These are phyloP conservation scores for Pichia ethanolica DNA, from an alignment of 805 yeast genomes.

Conservation along the genomic window DNA sequence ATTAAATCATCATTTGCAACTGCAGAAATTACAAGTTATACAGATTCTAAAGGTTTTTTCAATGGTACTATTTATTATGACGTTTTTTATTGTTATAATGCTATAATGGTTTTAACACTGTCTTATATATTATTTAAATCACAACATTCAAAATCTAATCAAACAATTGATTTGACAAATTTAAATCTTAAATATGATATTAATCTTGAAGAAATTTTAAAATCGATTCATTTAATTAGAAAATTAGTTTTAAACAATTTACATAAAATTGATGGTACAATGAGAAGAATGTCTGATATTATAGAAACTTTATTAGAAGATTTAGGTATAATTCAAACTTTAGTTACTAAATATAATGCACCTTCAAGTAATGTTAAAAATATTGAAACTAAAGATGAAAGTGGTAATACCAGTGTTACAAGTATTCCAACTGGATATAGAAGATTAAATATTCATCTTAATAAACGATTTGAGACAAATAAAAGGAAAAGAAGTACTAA, in stretches of 20 bases:
- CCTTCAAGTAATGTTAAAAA: slow-evolving; percentile 24
- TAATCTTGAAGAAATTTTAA: slow-evolving; percentile 22
- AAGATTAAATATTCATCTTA: slow-evolving; percentile 14
- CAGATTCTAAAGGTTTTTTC: slow-evolving; percentile 31
- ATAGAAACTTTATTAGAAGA: slow-evolving; percentile 36
- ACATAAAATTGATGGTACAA: slow-evolving; percentile 34
- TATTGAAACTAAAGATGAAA: slow-evolving; percentile 24
- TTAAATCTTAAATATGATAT: slow-evolving; percentile 23
- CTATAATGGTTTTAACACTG: slow-evolving; percentile 34
- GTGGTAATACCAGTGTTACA: slow-evolving; percentile 28
- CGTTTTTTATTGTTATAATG: slow-evolving; percentile 37
- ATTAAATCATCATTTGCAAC: slow-evolving; percentile 34
- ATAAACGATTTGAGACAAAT: not conserved
- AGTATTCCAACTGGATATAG: slow-evolving; percentile 26
- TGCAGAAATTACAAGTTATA: slow-evolving; percentile 31
- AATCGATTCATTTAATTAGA: slow-evolving; percentile 29
- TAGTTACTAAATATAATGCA: slow-evolving; percentile 25
- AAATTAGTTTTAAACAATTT: slow-evolving; percentile 27
- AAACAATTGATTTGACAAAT: slow-evolving; percentile 23
- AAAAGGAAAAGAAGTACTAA: not conserved
- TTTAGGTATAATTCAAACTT: slow-evolving; percentile 30
- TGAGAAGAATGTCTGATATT: slow-evolving; percentile 36
- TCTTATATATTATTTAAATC: slow-evolving; percentile 32
- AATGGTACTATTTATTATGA: slow-evolving; percentile 41
- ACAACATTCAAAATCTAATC: slow-evolving; percentile 9